Evolutionary conservation across 1,284 basidiomycete species (phyloP).

Genomic region (Exobasidium rhododendri): DNA sequence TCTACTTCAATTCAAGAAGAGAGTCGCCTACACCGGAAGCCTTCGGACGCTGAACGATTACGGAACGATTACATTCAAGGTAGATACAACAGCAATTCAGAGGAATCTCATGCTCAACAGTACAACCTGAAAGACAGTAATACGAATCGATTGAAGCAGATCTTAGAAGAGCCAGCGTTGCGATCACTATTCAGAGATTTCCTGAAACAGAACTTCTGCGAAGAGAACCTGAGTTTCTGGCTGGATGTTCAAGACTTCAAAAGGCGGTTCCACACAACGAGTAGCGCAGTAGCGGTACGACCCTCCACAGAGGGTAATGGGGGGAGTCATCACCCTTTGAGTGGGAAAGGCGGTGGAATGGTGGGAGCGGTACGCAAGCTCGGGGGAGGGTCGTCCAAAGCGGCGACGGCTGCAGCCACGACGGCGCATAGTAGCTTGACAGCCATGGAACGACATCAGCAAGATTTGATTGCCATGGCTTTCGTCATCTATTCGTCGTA

Average conservation of each 20-base stretch:
- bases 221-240: slow-evolving; percentile 97
- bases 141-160: slow-evolving; percentile 85
- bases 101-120: slow-evolving; percentile 19
- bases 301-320: slow-evolving; percentile 5
- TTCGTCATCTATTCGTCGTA: slow-evolving; percentile 93
- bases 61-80: slow-evolving; percentile 60
- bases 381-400: slow-evolving; percentile 44
- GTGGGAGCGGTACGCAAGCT: slow-evolving; percentile 24
- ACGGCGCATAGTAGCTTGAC: slow-evolving; percentile 28
- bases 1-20: slow-evolving; percentile 1
- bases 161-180: slow-evolving; percentile 86
- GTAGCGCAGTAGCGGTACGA: slow-evolving; percentile 72
- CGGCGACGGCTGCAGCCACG: background rate
- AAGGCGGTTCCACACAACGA: slow-evolving; percentile 89
- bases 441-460: slow-evolving; percentile 94
- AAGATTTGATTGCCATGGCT: slow-evolving; percentile 86
- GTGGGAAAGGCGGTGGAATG: slow-evolving; percentile 64
- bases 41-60: slow-evolving; percentile 73
- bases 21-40: slow-evolving; percentile 65
- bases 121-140: slow-evolving; percentile 65
- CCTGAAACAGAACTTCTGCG: slow-evolving; percentile 88
- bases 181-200: slow-evolving; percentile 90
- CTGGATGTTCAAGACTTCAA: slow-evolving; percentile 96
- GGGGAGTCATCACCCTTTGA: slow-evolving; percentile 14
- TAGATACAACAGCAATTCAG: slow-evolving; percentile 15